These are phyloP conservation scores for Salicornia ramosissima DNA, from an alignment of 148 eudicot species.

Conservation along the genomic window DNA sequence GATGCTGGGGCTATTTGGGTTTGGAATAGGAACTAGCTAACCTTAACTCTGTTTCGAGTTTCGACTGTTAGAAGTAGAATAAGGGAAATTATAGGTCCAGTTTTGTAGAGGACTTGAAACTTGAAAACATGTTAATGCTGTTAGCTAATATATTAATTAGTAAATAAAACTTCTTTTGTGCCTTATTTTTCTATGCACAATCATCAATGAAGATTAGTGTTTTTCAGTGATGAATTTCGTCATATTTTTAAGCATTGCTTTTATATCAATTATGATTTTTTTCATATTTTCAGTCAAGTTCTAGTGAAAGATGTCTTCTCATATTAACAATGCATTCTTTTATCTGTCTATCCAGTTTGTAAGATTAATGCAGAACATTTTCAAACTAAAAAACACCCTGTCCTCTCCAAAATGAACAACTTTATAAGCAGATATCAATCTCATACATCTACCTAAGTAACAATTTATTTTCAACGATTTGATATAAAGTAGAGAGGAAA, in stretches of 20 bases:
- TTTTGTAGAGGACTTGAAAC: constrained; percentile 8
- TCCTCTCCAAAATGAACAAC: too few relatives aligned
- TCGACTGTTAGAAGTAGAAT: neutral
- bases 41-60: neutral
- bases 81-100: neutral
- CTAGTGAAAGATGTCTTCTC: neutral
- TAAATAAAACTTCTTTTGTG: constrained; percentile 8
- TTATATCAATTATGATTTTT: neutral
- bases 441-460: too few relatives aligned
- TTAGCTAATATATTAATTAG: neutral
- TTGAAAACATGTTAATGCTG: neutral
- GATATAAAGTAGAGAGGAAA: too few relatives aligned
- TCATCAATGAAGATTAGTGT: constrained; percentile 9
- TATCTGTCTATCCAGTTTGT: too few relatives aligned
- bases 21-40: constrained; percentile 25
- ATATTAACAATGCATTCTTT: neutral
- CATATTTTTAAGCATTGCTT: neutral
- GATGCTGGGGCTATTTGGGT: constrained; percentile 34
- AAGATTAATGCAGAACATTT: too few relatives aligned
- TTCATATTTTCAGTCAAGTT: neutral
- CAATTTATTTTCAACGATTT: too few relatives aligned
- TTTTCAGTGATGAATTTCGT: neutral
- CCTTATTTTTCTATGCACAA: constrained; percentile 8
- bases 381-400: too few relatives aligned
- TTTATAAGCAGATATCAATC: too few relatives aligned